Evolutionary conservation across 257 asterid species (phyloP).

Genomic region (Solanum arcanum): DNA sequence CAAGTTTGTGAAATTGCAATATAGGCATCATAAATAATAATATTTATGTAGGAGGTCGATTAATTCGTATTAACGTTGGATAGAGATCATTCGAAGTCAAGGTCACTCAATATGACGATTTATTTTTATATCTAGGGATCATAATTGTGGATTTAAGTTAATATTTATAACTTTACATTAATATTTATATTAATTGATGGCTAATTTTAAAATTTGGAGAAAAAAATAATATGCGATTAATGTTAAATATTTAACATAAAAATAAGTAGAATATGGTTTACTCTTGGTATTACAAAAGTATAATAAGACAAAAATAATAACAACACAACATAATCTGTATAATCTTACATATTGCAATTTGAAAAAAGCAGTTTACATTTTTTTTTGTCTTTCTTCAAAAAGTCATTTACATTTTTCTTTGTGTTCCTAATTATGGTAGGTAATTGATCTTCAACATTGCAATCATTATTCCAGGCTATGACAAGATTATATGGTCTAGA

Average conservation of each 20-base stretch:
- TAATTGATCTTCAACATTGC: no score
- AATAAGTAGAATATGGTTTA: neutral
- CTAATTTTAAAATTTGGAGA: neutral
- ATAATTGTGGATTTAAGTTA: neutral
- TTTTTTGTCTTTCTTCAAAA: no score
- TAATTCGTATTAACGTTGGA: neutral
- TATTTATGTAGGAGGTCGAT: neutral
- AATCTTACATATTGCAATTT: no score
- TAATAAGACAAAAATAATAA: no score
- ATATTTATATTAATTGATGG: neutral
- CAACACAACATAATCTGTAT: no score
- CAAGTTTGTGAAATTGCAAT: neutral
- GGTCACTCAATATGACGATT: rapidly evolving
- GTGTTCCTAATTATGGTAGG: no score
- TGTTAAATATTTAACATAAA: neutral
- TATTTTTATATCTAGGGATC: rapidly evolving
- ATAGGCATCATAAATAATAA: neutral
- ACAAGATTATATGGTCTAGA: no score
- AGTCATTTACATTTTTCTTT: rapidly evolving
- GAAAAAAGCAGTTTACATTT: no score
- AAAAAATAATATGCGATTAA: neutral
- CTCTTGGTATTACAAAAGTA: neutral
- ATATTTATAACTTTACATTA: neutral
- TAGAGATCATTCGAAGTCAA: neutral
- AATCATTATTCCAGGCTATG: no score